Base-by-base conservation (phyloP, 2,329 filamentous ascomycete genomes). In the Clonostachys solani region DNA sequence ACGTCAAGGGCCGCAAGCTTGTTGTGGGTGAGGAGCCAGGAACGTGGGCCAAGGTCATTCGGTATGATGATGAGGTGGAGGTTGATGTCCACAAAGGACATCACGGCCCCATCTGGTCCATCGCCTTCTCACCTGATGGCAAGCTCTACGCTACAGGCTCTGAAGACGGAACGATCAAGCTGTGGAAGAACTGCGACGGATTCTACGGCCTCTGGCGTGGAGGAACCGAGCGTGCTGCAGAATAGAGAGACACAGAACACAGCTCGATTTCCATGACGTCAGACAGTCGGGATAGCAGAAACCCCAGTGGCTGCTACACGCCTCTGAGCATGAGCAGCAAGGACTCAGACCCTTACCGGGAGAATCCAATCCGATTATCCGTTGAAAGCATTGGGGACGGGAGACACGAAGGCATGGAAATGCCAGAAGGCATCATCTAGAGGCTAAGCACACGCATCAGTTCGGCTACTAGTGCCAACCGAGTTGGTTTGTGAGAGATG, bases 131-230 rank as follows among this genome's bases (percentile, higher is more conserved):
- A 1, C 94, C 94, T 0, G 94, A 99, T 60, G 92, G 92, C 42
- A 96, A 95, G 63, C 74, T 99, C 8, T 99, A 97, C 62, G 94
- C 92, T 2, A 99, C 94, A 2, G 94, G 89, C 33, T 96, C 92
- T 43, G 94, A 99, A 64, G 94, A 99, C 60, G 94, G 94, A 38
- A 99, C 94, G 0, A 95, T 99, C 66, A 99, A 99, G 71, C 75
- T 99, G 74, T 86, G 82, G 82, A 86, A 86, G 69, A 86, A 86
- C 53, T 85, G 81, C 50, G 78, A 83, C 6, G 82, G 81, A 1
- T 78, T 75, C 49, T 86, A 84, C 48, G 82, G 82, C 3, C 72
- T 85, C 36, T 86, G 82, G 82, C 73, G 76, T 37, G 77, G 77
- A 44, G 73, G 73, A n/a, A 62, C 60, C 9, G 61, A 67, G 46